Percentiles rank a stretch among this genome's conserved stretches.
These are phyloP conservation scores for Hemileccinum impolitum DNA, from an alignment of 768 basidiomycete species.

Conservation along the genomic window DNA sequence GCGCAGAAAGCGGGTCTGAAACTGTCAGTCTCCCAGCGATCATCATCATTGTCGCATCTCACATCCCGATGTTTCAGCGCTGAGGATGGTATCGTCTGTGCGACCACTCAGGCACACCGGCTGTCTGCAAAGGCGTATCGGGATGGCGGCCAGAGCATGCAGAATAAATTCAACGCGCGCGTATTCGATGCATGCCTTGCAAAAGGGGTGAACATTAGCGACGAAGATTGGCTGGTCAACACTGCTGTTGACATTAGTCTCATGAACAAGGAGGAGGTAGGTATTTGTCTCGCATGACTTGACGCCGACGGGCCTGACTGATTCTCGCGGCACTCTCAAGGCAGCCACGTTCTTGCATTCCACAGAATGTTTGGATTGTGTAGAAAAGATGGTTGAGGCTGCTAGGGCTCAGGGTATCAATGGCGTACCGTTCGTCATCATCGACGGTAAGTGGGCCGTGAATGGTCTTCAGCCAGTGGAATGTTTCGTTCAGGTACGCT, in stretches of 20 bases:
- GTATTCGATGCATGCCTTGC: slow-evolving; percentile 41
- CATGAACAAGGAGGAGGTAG: slow-evolving; percentile 35
- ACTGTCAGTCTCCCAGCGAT: slow-evolving; percentile 18
- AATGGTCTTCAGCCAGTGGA: slow-evolving; percentile 42
- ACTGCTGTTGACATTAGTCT: slow-evolving; percentile 35
- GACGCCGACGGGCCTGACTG: background rate
- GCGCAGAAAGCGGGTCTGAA: slow-evolving; percentile 22
- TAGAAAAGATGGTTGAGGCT: slow-evolving; percentile 36
- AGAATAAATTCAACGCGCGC: slow-evolving; percentile 33
- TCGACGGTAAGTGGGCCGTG: slow-evolving; percentile 43
- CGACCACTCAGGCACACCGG: slow-evolving; percentile 41
- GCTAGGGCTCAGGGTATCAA: slow-evolving; percentile 41
- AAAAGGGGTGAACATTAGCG: slow-evolving; percentile 33
- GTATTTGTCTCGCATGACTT: background rate
- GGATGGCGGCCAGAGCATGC: slow-evolving; percentile 35
- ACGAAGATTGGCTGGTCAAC: slow-evolving; percentile 32
- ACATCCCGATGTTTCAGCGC: slow-evolving; percentile 21
- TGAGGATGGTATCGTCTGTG: slow-evolving; percentile 36
- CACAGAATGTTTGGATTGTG: slow-evolving; percentile 35
- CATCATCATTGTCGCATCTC: background rate
- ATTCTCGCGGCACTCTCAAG: slow-evolving; percentile 13
- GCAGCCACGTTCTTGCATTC: slow-evolving; percentile 39
- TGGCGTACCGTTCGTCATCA: slow-evolving; percentile 51
- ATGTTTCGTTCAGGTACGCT: slow-evolving; percentile 35
- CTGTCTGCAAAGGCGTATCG: slow-evolving; percentile 40